Base-by-base conservation (phyloP, 495 filamentous ascomycete species). In the Hypoxylon lienhwacheense region DNA sequence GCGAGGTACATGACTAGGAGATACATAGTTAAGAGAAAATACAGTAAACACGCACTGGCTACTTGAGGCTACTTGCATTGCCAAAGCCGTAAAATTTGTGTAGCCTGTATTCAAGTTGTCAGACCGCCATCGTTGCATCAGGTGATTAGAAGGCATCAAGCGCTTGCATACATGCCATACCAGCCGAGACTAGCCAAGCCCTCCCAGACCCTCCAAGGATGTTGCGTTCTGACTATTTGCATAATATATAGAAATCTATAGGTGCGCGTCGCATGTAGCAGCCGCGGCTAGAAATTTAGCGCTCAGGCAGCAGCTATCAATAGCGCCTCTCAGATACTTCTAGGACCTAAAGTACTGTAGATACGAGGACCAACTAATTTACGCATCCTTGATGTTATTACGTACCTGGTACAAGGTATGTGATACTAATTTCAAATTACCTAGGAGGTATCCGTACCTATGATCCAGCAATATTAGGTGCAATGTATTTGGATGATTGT, bases 21-120 rank as follows among this genome's bases (percentile, higher is more conserved):
- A 32, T 31, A 24, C 34, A 31, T 22, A n/a, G 35, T 11, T 47
- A 22, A 24, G 7, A 8, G 22, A 15, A 14, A 14, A 31, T 32
- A 59, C 59, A 53, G 59, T 63, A 24, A 14, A 11, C 5, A 25
- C 12, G 49, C 48, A 63, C 59, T 58, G 59, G 44, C 10, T 63
- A 63, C 59, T 21, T 50, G 33, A 63, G 48, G 59, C 35, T 59
- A 63, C 59, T 63, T 63, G 39, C 59, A 56, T 46, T n/a, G 34
- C 46, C 40, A 44, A 63, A 57, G 45, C 47, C 43, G 47, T 54
- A 46, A 33, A 29, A 54, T 58, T 59, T 58, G 48, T 59, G 45
- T 43, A 63, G 59, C 47, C 47, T 61, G 58, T 52, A 61, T 61
- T n/a, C n/a, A n/a, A n/a, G n/a, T n/a, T 63, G 59, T 59, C 59